These are phyloP conservation scores for Kodamaea sp. DNA, from an alignment of 1,139 yeast species.

Conservation along the genomic window DNA sequence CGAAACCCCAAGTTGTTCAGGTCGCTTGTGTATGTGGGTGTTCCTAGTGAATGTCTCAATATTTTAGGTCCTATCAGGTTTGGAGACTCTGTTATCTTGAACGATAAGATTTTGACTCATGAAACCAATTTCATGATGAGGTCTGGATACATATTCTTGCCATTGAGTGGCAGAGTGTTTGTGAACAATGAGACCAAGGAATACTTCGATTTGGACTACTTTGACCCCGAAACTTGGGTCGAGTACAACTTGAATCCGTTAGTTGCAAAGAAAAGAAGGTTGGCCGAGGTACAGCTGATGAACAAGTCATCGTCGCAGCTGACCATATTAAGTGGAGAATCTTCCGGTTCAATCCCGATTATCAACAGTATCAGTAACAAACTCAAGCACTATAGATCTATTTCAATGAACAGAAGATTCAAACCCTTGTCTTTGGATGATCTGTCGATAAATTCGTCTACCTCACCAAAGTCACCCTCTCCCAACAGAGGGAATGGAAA, in stretches of 20 bases:
- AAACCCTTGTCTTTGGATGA: constrained; percentile 3
- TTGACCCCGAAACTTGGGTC: constrained; percentile 80
- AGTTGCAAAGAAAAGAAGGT: constrained; percentile 50
- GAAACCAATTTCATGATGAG: constrained; percentile 90
- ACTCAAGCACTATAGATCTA: constrained; percentile 22
- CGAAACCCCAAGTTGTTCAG: constrained; percentile 65
- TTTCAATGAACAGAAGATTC: constrained; percentile 16
- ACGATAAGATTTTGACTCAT: constrained; percentile 72
- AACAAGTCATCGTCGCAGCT: constrained; percentile 1
- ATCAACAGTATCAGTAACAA: constrained; percentile 25
- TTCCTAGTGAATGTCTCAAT: constrained; percentile 82
- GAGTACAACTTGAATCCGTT: constrained; percentile 74
- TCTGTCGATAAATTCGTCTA: neutral
- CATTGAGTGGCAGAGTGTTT: constrained; percentile 72
- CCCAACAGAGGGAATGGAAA: too few relatives aligned
- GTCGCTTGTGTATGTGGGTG: constrained; percentile 78
- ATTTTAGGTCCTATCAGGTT: constrained; percentile 81
- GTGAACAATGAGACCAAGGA: constrained; percentile 59
- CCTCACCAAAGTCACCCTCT: neutral
- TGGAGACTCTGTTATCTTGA: constrained; percentile 78
- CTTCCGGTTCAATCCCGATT: constrained; percentile 20
- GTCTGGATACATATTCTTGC: constrained; percentile 75
- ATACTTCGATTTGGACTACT: constrained; percentile 68
- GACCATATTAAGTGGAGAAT: neutral
- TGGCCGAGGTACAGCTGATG: constrained; percentile 11